These are phyloP conservation scores for Xylaria curta DNA, from an alignment of 495 filamentous ascomycete species.

Conservation along the genomic window DNA sequence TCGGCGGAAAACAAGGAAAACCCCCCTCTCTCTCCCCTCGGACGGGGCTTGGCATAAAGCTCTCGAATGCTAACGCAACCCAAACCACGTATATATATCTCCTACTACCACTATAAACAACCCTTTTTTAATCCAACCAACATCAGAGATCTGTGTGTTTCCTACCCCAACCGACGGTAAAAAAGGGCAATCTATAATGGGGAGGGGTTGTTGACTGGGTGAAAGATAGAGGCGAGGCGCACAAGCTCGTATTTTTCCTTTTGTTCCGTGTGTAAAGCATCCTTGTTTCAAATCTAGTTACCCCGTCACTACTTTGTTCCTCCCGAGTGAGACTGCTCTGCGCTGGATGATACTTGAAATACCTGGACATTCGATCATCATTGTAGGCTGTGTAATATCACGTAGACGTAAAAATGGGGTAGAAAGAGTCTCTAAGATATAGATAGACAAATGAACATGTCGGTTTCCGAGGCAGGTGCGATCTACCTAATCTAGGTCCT, in stretches of 20 bases:
- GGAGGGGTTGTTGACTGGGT: background rate
- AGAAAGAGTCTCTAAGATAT: background rate
- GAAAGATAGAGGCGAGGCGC: conserved; percentile 24
- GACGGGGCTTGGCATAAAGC: conserved; percentile 23
- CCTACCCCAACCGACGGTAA: background rate
- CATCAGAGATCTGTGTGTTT: conserved; percentile 28
- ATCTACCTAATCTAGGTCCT: background rate
- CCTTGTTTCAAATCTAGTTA: conserved; percentile 15
- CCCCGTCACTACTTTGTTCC: background rate
- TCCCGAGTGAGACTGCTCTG: background rate
- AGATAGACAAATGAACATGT: background rate
- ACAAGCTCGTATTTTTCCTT: conserved; percentile 15
- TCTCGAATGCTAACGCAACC: conserved; percentile 30
- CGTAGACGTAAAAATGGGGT: background rate
- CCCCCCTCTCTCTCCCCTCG: background rate
- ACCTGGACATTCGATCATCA: background rate
- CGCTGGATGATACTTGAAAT: background rate
- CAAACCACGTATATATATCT: conserved; percentile 40
- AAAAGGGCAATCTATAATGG: background rate
- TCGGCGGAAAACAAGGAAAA: conserved; percentile 17
- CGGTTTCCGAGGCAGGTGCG: background rate
- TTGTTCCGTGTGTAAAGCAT: conserved; percentile 25
- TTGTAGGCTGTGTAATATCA: background rate
- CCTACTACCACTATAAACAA: conserved; percentile 28
- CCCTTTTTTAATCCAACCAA: conserved; percentile 22